Evolutionary conservation across 306 rosid species (phyloP).

Genomic region (Cicer pinnatifidum): DNA sequence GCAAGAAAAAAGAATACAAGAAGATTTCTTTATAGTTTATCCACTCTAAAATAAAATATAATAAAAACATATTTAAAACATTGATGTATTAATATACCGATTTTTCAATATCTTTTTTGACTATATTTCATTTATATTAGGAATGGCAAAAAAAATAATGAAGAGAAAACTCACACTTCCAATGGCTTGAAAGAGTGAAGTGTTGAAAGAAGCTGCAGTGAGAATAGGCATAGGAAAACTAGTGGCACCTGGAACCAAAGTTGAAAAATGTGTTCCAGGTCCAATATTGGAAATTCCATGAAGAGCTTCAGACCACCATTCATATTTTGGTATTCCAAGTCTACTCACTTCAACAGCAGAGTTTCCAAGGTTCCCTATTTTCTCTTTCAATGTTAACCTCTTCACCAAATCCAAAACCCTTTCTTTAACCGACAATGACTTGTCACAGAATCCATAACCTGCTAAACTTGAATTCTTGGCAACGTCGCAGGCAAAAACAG

Average conservation of each 20-base stretch:
- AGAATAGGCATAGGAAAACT: slow-evolving; percentile 92
- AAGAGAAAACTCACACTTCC: slow-evolving; percentile 63
- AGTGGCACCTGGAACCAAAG: slow-evolving; percentile 77
- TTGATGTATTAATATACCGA: too few relatives aligned
- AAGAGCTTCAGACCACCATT: slow-evolving; percentile 99
- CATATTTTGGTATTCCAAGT: slow-evolving; percentile 85
- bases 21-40: not conserved
- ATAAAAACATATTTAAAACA: too few relatives aligned
- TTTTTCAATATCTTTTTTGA: too few relatives aligned
- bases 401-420: slow-evolving; percentile 80
- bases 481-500: slow-evolving; percentile 71
- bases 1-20: not conserved
- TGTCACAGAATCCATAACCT: slow-evolving; percentile 68
- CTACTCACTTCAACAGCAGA: slow-evolving; percentile 64
- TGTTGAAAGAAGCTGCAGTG: slow-evolving; percentile 94
- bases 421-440: slow-evolving; percentile 48
- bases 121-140: too few relatives aligned
- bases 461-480: slow-evolving; percentile 48
- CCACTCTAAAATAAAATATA: too few relatives aligned
- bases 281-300: slow-evolving; percentile 91
- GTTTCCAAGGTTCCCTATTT: slow-evolving; percentile 65
- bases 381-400: slow-evolving; percentile 81
- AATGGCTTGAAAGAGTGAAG: slow-evolving; percentile 81
- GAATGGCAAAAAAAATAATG: not conserved
- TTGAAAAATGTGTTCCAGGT: slow-evolving; percentile 76